These are phyloP conservation scores for Solanum piurae DNA, from an alignment of 257 asterid species.

Conservation along the genomic window DNA sequence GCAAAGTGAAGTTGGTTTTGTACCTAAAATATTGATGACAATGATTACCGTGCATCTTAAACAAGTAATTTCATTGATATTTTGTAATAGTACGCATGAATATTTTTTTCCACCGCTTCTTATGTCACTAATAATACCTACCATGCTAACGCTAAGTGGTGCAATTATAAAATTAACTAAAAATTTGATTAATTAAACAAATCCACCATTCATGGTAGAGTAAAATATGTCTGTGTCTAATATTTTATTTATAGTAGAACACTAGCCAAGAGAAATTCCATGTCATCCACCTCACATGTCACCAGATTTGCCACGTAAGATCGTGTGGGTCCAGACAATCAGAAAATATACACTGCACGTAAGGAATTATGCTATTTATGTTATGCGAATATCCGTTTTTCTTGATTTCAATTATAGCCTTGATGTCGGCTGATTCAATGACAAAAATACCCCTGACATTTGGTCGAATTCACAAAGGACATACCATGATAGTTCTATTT, in stretches of 20 bases:
- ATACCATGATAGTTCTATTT: too few relatives aligned
- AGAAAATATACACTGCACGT: constrained; percentile 18
- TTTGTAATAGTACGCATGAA: background rate
- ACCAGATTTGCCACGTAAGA: constrained; percentile 14
- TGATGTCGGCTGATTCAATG: background rate
- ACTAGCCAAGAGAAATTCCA: constrained; percentile 6
- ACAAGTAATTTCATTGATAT: background rate
- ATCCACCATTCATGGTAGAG: background rate
- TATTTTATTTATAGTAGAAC: background rate
- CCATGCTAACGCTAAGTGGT: background rate
- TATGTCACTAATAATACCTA: background rate
- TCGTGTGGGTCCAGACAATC: background rate
- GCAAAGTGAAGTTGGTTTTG: background rate
- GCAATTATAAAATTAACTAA: background rate
- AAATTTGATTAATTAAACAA: background rate
- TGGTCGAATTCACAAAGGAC: background rate
- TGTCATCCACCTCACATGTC: background rate
- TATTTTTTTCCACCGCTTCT: background rate
- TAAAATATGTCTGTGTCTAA: background rate
- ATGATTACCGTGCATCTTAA: background rate
- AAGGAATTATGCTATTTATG: constrained; percentile 25
- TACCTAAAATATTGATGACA: background rate
- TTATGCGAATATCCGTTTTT: constrained; percentile 26
- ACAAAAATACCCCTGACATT: constrained; percentile 1
- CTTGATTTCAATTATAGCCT: background rate